These are phyloP conservation scores for Phytophthora sp. DNA, from an alignment of 352 stramenopile genomes.

Conservation along the genomic window DNA sequence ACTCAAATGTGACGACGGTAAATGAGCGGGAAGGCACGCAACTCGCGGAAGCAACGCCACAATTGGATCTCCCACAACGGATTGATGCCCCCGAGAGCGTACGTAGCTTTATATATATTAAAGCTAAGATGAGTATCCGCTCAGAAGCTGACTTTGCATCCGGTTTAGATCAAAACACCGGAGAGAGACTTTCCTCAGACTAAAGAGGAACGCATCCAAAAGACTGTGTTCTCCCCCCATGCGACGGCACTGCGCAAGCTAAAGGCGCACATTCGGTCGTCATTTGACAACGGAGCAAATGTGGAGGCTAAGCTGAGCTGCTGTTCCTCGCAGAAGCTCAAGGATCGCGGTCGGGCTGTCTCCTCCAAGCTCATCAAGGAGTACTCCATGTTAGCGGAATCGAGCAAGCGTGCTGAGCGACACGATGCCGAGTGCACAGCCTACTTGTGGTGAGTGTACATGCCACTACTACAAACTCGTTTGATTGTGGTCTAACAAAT, in stretches of 20 bases:
- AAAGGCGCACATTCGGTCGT: conserved; percentile 47
- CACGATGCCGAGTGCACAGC: conserved; percentile 86
- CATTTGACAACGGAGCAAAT: conserved; percentile 57
- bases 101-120: not conserved
- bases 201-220: conserved; percentile 72
- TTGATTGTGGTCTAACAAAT: not conserved
- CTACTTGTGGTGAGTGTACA: conserved; percentile 68
- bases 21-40: conserved; percentile 75
- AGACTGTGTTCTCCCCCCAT: conserved; percentile 75
- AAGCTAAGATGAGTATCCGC: not conserved
- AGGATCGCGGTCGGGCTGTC: conserved; percentile 62
- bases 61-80: conserved; percentile 80
- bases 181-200: conserved; percentile 50
- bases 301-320: conserved; percentile 55
- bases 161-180: conserved; percentile 76
- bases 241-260: conserved; percentile 60
- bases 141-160: not conserved
- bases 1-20: conserved; percentile 60
- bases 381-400: conserved; percentile 81
- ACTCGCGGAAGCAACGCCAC: conserved; percentile 71
- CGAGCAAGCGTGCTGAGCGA: conserved; percentile 82
- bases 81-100: conserved; percentile 78
- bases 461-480: not conserved
- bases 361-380: conserved; percentile 84
- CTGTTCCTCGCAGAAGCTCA: conserved; percentile 70